Evolutionary conservation across 2,329 filamentous ascomycete genomes (phyloP), one percentile per base, ranked within the genome.

Genomic region (Penicillium sp.): DNA sequence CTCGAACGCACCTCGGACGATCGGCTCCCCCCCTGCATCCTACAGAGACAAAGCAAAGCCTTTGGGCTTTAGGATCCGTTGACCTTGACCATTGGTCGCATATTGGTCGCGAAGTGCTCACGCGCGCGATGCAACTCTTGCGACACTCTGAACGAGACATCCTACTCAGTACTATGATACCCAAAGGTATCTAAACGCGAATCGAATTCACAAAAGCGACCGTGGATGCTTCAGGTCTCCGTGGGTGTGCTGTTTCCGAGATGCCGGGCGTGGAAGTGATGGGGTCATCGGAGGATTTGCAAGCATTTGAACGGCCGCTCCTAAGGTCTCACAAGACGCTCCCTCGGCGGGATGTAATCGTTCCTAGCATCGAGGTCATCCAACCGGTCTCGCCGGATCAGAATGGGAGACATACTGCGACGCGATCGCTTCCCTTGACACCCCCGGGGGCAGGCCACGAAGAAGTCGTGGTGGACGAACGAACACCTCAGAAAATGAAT

Each of bases 261-360:
- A 75, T 75, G 73, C 68, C 70, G 38, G 64, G 69, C 53, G 55
- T 72, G 50, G 66, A 68, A 56, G 55, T 67, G 61, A 63, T 62
- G 61, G 64, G 63, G 61, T 55, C 68, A 47, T 64, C 67, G 61
- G 62, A 62, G 58, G 64, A 65, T 65, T 65, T 65, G 55, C 60
- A 59, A 57, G 59, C 61, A 59, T 63, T 65, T 38, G 68, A 70
- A 59, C 69, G 63, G 53, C 65, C 70, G 31, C 65, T 68, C 36
- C 61, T 77, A 59, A 76, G 69, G 67, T 69, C 75, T 60, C 75
- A 77, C 65, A 78, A 77, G 64, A 57, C 68, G 34, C 70, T 78
- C 38, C 75, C 75, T 40, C 70, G 71, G 60, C 72, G 67, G 60
- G 67, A 68, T 58, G 67, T 73, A 60, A 53, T 69, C 31, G 50